phyloP scores from a whole-genome alignment of 1,139 yeast species.

The Taphrina sp. region DNA sequence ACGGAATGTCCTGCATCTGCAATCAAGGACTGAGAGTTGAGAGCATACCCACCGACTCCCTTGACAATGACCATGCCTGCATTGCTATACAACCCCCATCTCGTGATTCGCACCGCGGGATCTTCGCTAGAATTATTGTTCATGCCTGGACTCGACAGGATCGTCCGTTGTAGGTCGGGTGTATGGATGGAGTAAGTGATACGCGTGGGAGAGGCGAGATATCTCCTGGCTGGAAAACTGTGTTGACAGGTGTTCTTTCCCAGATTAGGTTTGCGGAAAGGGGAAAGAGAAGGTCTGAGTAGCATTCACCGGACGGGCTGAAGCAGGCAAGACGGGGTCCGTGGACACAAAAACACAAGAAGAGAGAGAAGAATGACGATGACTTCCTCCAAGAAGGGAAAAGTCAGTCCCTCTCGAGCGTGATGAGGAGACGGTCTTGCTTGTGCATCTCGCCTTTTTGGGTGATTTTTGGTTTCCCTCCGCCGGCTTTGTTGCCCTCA shows the following conservation, averaged over 20 bases:
- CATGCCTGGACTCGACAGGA: conserved; percentile 19
- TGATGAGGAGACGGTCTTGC: too few relatives aligned
- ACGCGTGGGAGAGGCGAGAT: conserved; percentile 12
- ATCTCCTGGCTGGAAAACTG: too few relatives aligned
- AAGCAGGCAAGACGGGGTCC: too few relatives aligned
- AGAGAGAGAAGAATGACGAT: too few relatives aligned
- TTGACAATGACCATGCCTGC: conserved; percentile 82
- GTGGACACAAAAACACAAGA: too few relatives aligned
- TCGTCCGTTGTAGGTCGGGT: conserved; percentile 14
- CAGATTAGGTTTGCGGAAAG: conserved; percentile 6
- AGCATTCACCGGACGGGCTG: too few relatives aligned
- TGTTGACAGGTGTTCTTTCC: too few relatives aligned
- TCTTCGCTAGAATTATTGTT: conserved; percentile 44
- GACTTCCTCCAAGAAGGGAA: too few relatives aligned
- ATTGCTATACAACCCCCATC: conserved; percentile 83
- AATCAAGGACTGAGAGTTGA: conserved; percentile 88
- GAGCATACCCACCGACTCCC: conserved; percentile 81
- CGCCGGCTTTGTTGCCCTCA: too few relatives aligned
- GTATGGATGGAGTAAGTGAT: conserved; percentile 10
- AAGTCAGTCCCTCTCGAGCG: too few relatives aligned
- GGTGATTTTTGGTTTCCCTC: too few relatives aligned
- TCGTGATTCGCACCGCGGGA: conserved; percentile 90
- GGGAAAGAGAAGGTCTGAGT: conserved; percentile 11
- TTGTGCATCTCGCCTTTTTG: too few relatives aligned
- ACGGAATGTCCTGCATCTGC: conserved; percentile 82